Evolutionary conservation across 1,284 basidiomycete species (phyloP).

Genomic region (Sphaerobolus stellatus): DNA sequence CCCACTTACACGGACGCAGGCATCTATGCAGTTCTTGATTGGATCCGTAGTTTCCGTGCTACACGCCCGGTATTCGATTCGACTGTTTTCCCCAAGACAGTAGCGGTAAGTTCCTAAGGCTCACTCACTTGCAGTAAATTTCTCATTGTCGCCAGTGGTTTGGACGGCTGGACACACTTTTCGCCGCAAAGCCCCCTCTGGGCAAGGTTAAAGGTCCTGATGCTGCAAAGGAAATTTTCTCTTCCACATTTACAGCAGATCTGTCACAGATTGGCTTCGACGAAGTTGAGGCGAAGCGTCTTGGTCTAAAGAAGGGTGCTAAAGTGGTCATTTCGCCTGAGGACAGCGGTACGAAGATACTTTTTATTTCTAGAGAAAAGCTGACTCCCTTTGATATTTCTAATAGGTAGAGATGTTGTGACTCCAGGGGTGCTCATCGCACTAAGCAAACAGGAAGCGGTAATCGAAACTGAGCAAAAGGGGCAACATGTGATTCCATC

Average conservation of each 20-base stretch:
- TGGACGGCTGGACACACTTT: constrained; percentile 35
- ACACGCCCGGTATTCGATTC: constrained; percentile 40
- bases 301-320: constrained; percentile 40
- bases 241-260: constrained; percentile 38
- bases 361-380: neutral
- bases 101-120: constrained; percentile 37
- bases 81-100: constrained; percentile 39
- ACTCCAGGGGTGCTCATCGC: constrained; percentile 52
- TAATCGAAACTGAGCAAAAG: constrained; percentile 44
- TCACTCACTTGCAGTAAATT: neutral
- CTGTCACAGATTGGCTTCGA: constrained; percentile 47
- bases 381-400: neutral
- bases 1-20: constrained; percentile 54
- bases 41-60: constrained; percentile 40
- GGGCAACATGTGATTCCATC: constrained; percentile 18
- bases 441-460: constrained; percentile 48
- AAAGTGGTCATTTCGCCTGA: constrained; percentile 46
- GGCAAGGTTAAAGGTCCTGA: constrained; percentile 38
- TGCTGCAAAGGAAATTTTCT: constrained; percentile 46
- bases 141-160: constrained; percentile 44
- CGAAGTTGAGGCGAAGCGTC: constrained; percentile 39
- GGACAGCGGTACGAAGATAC: constrained; percentile 44
- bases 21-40: constrained; percentile 47
- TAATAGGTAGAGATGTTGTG: constrained; percentile 38
- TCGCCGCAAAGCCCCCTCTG: constrained; percentile 33